Evolutionary conservation across 1,284 basidiomycete genomes (phyloP).

Genomic region (Ceratobasidium sp.): DNA sequence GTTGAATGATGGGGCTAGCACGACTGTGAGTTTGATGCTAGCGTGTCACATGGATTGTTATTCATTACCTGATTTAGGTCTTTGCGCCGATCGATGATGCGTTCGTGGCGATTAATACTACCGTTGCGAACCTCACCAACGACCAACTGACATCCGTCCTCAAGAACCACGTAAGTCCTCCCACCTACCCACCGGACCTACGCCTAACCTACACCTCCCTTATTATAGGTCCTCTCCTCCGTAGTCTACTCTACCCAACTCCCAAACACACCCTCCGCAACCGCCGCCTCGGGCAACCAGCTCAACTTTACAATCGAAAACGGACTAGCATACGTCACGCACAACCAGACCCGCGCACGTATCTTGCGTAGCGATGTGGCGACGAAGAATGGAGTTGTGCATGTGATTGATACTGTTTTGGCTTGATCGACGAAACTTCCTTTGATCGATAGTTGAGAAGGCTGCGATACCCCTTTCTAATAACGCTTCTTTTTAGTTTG

Average conservation of each 20-base stretch:
- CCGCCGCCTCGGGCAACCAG: conserved; percentile 54
- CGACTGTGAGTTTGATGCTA: conserved; percentile 45
- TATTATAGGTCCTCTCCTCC: conserved; percentile 51
- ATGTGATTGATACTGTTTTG: conserved; percentile 57
- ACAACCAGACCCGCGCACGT: conserved; percentile 53
- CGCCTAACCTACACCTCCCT: conserved; percentile 50
- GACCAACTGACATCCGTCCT: conserved; percentile 46
- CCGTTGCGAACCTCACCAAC: conserved; percentile 34
- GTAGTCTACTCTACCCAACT: conserved; percentile 55
- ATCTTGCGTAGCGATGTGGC: conserved; percentile 56
- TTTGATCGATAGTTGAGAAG: too few species aligned
- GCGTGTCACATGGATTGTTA: neutral
- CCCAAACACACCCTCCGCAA: conserved; percentile 50
- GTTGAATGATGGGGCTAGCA: neutral
- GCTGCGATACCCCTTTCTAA: too few species aligned
- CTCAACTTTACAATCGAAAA: conserved; percentile 54
- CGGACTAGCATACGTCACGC: conserved; percentile 54
- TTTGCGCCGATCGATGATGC: conserved; percentile 56
- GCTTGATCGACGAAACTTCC: too few species aligned
- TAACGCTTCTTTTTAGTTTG: too few species aligned
- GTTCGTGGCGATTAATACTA: conserved; percentile 43
- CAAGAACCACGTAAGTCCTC: conserved; percentile 48
- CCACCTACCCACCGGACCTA: conserved; percentile 46
- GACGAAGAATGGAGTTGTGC: conserved; percentile 57
- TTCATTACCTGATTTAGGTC: conserved; percentile 51